These are phyloP conservation scores for Auricularia sp. DNA, from an alignment of 768 basidiomycete species.

Conservation along the genomic window DNA sequence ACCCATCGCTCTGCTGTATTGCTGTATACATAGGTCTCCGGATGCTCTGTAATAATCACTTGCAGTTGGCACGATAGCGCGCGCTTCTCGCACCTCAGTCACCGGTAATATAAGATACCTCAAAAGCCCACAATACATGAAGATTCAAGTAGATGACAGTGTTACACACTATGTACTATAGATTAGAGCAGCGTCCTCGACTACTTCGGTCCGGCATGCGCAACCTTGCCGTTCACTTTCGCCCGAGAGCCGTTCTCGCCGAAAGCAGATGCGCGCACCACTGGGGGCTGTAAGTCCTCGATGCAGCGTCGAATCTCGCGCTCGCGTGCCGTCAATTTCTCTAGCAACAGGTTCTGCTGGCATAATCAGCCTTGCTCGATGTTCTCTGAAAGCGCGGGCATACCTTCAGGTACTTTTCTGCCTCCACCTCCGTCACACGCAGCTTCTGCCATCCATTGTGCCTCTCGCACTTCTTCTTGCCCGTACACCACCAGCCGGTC, in stretches of 20 bases:
- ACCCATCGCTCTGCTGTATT: background rate
- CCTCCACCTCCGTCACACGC: constrained; percentile 57
- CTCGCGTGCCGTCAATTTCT: constrained; percentile 56
- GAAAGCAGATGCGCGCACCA: background rate
- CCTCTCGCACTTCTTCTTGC: constrained; percentile 64
- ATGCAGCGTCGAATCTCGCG: constrained; percentile 69
- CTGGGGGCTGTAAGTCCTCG: constrained; percentile 41
- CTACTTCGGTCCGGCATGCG: too few relatives aligned
- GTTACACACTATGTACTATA: too few relatives aligned
- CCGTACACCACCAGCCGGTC: constrained; percentile 71
- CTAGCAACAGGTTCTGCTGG: constrained; percentile 8
- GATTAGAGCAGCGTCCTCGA: too few relatives aligned
- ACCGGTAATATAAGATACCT: too few relatives aligned
- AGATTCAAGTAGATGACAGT: too few relatives aligned
- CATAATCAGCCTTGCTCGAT: background rate
- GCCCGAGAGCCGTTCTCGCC: background rate
- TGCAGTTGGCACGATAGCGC: too few relatives aligned
- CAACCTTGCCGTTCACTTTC: background rate
- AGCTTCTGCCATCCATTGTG: constrained; percentile 83
- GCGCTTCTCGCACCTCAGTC: too few relatives aligned
- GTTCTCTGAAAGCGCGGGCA: background rate
- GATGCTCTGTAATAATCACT: too few relatives aligned
- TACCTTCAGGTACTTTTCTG: constrained; percentile 65
- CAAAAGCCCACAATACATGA: too few relatives aligned
- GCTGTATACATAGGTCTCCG: background rate